Conservation (phyloP, 2,329 filamentous ascomycete species). For the Botryosphaeria agaves region DNA sequence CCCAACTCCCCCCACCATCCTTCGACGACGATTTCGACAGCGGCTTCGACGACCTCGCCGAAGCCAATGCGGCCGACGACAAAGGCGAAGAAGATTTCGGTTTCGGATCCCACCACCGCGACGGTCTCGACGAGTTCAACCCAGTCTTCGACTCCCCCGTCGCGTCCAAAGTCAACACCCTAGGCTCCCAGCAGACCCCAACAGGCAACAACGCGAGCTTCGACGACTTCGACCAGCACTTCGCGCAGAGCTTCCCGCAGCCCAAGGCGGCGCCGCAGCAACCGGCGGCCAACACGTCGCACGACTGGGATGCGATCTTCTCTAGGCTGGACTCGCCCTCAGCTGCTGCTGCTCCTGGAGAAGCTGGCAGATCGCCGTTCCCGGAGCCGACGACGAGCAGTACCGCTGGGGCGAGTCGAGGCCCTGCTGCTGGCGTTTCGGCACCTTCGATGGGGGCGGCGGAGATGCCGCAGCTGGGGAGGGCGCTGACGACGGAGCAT, state of each 20-base stretch:
- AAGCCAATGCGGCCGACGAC: constrained; percentile 55
- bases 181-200: constrained; percentile 24
- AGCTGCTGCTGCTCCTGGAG: constrained; percentile 15
- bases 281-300: constrained; percentile 26
- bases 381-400: neutral
- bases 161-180: constrained; percentile 29
- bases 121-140: constrained; percentile 62
- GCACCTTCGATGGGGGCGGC: neutral
- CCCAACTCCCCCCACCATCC: constrained; percentile 28
- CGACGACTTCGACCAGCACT: constrained; percentile 30
- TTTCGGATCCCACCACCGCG: constrained; percentile 43
- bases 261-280: constrained; percentile 14
- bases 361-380: constrained; percentile 18
- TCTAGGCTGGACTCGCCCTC: constrained; percentile 50
- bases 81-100: constrained; percentile 66
- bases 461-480: constrained; percentile 34
- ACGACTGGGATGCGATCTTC: constrained; percentile 95
- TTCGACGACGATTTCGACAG: constrained; percentile 62
- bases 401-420: neutral
- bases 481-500: constrained; percentile 61
- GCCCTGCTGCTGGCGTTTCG: neutral
- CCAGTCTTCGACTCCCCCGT: constrained; percentile 57
- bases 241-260: constrained; percentile 13
- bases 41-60: constrained; percentile 68
- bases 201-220: constrained; percentile 27